Conservation (phyloP, 768 basidiomycete species). For the Pholiota molesta region DNA sequence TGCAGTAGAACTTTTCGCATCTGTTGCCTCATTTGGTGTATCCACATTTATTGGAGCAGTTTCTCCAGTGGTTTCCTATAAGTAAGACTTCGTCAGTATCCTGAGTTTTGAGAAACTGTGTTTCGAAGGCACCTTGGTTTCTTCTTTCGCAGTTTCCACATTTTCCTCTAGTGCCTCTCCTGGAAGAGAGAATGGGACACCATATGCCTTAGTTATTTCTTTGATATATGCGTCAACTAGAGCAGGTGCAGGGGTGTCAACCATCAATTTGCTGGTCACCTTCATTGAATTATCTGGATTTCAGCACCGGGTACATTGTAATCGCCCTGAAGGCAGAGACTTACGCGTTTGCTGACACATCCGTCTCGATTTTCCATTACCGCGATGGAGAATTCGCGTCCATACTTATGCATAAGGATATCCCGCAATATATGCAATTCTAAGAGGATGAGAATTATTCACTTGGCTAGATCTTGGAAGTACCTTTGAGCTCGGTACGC, state of each 20-base stretch:
- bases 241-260: slow-evolving; percentile 68
- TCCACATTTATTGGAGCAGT: background rate
- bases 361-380: slow-evolving; percentile 84
- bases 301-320: background rate
- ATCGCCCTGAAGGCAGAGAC: slow-evolving; percentile 24
- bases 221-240: slow-evolving; percentile 87
- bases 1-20: slow-evolving; percentile 18
- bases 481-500: slow-evolving; percentile 88
- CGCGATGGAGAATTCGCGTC: slow-evolving; percentile 84
- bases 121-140: slow-evolving; percentile 36
- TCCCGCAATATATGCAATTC: slow-evolving; percentile 92
- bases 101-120: background rate
- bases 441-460: slow-evolving; percentile 28
- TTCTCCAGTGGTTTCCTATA: background rate
- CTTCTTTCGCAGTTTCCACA: slow-evolving; percentile 25
- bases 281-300: slow-evolving; percentile 30
- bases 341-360: slow-evolving; percentile 83
- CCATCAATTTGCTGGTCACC: slow-evolving; percentile 75
- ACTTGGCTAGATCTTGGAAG: background rate
- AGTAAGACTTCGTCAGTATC: background rate
- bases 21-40: background rate
- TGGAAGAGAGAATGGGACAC: slow-evolving; percentile 65
- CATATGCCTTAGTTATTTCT: slow-evolving; percentile 91
- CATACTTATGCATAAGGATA: slow-evolving; percentile 94
- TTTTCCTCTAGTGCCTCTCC: slow-evolving; percentile 8